These are phyloP conservation scores for Fusarium coicis DNA, from an alignment of 2,329 filamentous ascomycete species.

Conservation along the genomic window DNA sequence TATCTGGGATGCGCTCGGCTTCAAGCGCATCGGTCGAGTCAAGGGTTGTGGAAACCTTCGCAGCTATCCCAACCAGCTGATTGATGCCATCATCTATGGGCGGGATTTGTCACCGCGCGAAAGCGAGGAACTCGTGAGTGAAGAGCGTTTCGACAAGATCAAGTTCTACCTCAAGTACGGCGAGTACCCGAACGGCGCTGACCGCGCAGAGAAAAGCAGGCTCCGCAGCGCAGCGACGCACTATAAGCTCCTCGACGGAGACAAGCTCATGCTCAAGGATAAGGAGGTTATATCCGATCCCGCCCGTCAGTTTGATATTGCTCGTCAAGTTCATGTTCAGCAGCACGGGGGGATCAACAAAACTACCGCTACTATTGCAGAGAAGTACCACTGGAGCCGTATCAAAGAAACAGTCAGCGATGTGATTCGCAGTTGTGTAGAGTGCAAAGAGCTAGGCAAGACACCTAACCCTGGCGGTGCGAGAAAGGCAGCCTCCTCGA, in stretches of 20 bases:
- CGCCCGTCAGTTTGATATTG: slow-evolving; percentile 89
- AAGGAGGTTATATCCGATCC: slow-evolving; percentile 97
- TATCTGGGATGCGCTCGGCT: slow-evolving; percentile 92
- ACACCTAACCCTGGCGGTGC: slow-evolving; percentile 51
- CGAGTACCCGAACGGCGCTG: slow-evolving; percentile 91
- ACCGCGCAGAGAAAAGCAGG: slow-evolving; percentile 94
- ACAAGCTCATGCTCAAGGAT: slow-evolving; percentile 94
- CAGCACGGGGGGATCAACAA: slow-evolving; percentile 97
- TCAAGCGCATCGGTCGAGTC: slow-evolving; percentile 90
- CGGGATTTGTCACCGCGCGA: slow-evolving; percentile 68
- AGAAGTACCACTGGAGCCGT: slow-evolving; percentile 95
- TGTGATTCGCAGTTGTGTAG: slow-evolving; percentile 89
- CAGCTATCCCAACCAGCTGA: slow-evolving; percentile 73
- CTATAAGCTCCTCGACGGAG: slow-evolving; percentile 83
- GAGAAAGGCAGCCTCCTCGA: slow-evolving; percentile 29
- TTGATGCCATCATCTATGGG: slow-evolving; percentile 84
- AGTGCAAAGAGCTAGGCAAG: slow-evolving; percentile 86
- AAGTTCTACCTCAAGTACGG: slow-evolving; percentile 95
- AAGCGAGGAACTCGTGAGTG: slow-evolving; percentile 85
- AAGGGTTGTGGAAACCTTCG: slow-evolving; percentile 76
- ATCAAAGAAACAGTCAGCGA: slow-evolving; percentile 98
- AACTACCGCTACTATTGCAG: slow-evolving; percentile 92
- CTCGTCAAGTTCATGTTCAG: slow-evolving; percentile 76
- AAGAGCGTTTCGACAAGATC: slow-evolving; percentile 99
- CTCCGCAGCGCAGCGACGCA: slow-evolving; percentile 93